phyloP scores from a whole-genome alignment of 805 yeast species.

The Saccharomycopsis vini region DNA sequence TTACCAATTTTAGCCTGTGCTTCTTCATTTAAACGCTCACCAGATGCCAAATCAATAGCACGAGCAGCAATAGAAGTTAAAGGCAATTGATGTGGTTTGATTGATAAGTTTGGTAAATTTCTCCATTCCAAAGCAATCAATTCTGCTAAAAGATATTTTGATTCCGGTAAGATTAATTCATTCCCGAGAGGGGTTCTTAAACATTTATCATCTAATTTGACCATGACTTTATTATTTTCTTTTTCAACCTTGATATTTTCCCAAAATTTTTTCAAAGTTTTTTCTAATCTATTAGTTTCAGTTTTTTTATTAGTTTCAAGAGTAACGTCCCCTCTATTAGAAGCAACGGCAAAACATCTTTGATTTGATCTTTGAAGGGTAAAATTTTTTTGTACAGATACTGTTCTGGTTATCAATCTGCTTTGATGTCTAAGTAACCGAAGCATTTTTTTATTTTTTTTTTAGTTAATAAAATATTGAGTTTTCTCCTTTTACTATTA shows the following conservation, averaged over 20 bases:
- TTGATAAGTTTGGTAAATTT: slow-evolving; percentile 50
- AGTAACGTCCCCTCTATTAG: slow-evolving; percentile 21
- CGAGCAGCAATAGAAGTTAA: slow-evolving; percentile 82
- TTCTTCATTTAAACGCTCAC: slow-evolving; percentile 25
- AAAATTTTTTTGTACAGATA: no score
- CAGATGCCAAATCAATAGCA: slow-evolving; percentile 61
- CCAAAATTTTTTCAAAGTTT: slow-evolving; percentile 74
- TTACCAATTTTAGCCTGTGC: slow-evolving; percentile 57
- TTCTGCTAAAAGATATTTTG: slow-evolving; percentile 56
- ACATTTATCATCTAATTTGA: slow-evolving; percentile 67
- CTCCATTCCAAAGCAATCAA: slow-evolving; percentile 86
- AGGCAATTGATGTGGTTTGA: slow-evolving; percentile 76
- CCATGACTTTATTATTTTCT: slow-evolving; percentile 32
- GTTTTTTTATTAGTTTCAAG: slow-evolving; percentile 45
- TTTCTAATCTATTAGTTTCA: slow-evolving; percentile 62
- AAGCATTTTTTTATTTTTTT: no score
- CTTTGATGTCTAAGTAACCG: background rate
- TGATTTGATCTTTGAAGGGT: no score
- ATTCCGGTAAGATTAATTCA: slow-evolving; percentile 51
- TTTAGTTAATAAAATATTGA: no score
- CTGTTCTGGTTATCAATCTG: background rate
- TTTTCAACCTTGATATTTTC: slow-evolving; percentile 45
- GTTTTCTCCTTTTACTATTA: no score
- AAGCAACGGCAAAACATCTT: background rate
- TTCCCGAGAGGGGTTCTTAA: slow-evolving; percentile 80